A percentile compares a stretch with the other conserved stretches of the same genome.
Conservation (phyloP, 2,329 filamentous ascomycete species). For the Paramyrothecium roridum region DNA sequence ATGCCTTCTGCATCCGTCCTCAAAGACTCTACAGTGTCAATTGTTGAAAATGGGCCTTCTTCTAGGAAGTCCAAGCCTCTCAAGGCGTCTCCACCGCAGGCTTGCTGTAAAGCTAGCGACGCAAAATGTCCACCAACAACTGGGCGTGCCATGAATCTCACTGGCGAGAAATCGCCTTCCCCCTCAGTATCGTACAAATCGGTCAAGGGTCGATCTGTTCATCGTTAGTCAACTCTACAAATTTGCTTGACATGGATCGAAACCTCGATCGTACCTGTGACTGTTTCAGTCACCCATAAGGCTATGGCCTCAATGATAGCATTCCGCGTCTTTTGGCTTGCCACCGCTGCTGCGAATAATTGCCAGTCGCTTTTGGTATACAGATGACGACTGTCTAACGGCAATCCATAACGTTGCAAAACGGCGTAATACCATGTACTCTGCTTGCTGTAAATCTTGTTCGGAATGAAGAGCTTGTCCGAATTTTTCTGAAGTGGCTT, state of each 20-base stretch:
- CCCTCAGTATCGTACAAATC: slow-evolving; percentile 83
- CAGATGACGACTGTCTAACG: slow-evolving; percentile 76
- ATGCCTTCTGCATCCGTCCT: background rate
- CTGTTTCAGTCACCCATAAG: slow-evolving; percentile 80
- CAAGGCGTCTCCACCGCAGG: slow-evolving; percentile 68
- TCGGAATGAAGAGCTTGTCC: slow-evolving; percentile 60
- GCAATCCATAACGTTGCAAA: slow-evolving; percentile 77
- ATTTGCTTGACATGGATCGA: background rate
- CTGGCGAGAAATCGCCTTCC: slow-evolving; percentile 68
- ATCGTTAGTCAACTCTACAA: background rate
- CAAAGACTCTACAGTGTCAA: background rate
- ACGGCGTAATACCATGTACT: slow-evolving; percentile 78
- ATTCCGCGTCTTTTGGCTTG: slow-evolving; percentile 62
- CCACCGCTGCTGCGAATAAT: slow-evolving; percentile 81
- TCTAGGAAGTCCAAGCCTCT: slow-evolving; percentile 52
- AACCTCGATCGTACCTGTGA: slow-evolving; percentile 43
- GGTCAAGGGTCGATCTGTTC: slow-evolving; percentile 67
- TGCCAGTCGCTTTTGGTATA: slow-evolving; percentile 93
- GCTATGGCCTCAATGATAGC: slow-evolving; percentile 74
- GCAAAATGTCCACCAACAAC: slow-evolving; percentile 86
- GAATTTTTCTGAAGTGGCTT: slow-evolving; percentile 18
- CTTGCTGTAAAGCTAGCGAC: slow-evolving; percentile 75
- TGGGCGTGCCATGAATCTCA: slow-evolving; percentile 76
- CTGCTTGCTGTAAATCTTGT: slow-evolving; percentile 73
- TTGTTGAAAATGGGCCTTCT: slow-evolving; percentile 3